Evolutionary conservation across 805 yeast genomes (phyloP), one percentile per base, ranked within the genome.

Genomic region (Pichia membranifaciens): DNA sequence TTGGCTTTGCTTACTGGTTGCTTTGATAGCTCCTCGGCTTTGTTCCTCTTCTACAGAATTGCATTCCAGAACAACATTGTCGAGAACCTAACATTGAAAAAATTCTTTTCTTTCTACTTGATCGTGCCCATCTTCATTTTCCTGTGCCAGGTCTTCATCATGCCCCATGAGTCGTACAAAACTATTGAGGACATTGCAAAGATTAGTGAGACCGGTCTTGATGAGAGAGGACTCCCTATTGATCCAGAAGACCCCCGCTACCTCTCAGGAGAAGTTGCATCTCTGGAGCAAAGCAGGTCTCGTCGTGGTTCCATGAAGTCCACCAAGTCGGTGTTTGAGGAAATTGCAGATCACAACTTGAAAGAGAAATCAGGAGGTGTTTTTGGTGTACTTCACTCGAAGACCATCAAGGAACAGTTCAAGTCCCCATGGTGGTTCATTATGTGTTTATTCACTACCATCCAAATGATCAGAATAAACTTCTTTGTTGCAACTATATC

Each of bases 1-100:
- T 67, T 89, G 54, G 96, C 96, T 0, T 65, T 87, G 16, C 67
- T 90, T 43, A 87, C 96, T 0, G 97, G 97, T n/a, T 89, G 96
- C 0, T 89, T 90, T 60, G 97, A 91, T 64, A 75, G 96, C 0
- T 86, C 96, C 1, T 81, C 95, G n/a, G 96, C 96, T 0, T 74
- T 90, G 41, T 90, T 90, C 60, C 70, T 88, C 55, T 56, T 77
- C 10, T 91, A 89, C 68, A 70, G 96, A 56, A 51, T 88, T 16
- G 58, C 76, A 12, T 89, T 85, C 64, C 80, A 78, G 52, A 51
- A 71, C 50, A 42, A 56, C 21, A 63, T 64, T 45, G 50, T 70
- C 43, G 45, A 60, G 15, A 51, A 65, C 31, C 55, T 84, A 21
- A 57, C 79, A 0, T 59, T 88, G 10, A 60, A 70, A 18, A 68